phyloP scores from a whole-genome alignment of 2,329 filamentous ascomycete species.

The Colletotrichum camelliae region DNA sequence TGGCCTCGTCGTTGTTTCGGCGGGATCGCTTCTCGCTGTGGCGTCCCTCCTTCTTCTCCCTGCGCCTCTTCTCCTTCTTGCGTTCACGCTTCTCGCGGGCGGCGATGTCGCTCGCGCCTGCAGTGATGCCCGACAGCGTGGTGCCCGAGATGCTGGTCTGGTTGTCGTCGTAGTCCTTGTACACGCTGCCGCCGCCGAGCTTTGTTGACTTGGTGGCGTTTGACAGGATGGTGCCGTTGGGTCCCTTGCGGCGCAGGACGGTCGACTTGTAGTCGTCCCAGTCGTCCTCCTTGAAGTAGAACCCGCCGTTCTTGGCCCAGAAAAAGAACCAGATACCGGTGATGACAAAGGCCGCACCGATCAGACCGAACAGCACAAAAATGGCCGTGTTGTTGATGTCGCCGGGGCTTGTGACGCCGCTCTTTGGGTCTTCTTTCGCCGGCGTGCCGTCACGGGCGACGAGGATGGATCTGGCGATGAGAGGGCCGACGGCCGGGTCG shows the following conservation, averaged over 20 bases:
- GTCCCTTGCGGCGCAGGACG: constrained; percentile 85
- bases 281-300: constrained; percentile 82
- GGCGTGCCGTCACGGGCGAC: constrained; percentile 37
- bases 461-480: constrained; percentile 49
- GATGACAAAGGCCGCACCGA: constrained; percentile 78
- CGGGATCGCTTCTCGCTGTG: constrained; percentile 33
- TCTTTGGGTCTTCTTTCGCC: constrained; percentile 41
- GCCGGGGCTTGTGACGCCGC: constrained; percentile 58
- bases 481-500: constrained; percentile 41
- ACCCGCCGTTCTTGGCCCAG: constrained; percentile 96
- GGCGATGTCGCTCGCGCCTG: constrained; percentile 59
- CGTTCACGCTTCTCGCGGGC: constrained; percentile 63
- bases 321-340: constrained; percentile 96
- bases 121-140: constrained; percentile 61
- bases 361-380: constrained; percentile 84
- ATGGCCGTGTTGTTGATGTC: constrained; percentile 73
- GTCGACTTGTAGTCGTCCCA: constrained; percentile 99
- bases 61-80: constrained; percentile 53
- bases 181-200: constrained; percentile 86
- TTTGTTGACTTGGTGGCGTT: constrained; percentile 83
- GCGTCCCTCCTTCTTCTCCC: constrained; percentile 37
- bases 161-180: constrained; percentile 69
- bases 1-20: constrained; percentile 45
- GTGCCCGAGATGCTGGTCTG: constrained; percentile 51
- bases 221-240: constrained; percentile 84